phyloP scores from a whole-genome alignment of 2,329 filamentous ascomycete species.

The Phoma sp. region DNA sequence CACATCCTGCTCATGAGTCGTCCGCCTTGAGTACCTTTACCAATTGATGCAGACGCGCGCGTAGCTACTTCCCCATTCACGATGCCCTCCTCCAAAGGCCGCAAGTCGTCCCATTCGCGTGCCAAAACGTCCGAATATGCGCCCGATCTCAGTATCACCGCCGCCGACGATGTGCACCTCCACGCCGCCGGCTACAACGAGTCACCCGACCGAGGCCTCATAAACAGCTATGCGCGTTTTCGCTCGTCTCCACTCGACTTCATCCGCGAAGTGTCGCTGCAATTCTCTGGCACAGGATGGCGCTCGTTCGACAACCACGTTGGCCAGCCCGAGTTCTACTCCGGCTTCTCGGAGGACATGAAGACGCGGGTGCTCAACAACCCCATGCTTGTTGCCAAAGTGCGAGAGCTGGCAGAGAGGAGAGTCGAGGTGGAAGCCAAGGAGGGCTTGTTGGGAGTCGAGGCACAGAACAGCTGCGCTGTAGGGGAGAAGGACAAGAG shows the following conservation, averaged over 20 bases:
- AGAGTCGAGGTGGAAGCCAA: constrained; percentile 78
- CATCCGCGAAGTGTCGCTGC: constrained; percentile 89
- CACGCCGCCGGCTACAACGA: constrained; percentile 54
- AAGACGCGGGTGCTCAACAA: constrained; percentile 78
- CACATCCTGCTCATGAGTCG: constrained; percentile 3
- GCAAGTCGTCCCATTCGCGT: neutral
- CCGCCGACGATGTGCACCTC: constrained; percentile 54
- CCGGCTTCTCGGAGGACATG: constrained; percentile 91
- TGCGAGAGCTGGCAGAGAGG: constrained; percentile 77
- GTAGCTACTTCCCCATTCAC: neutral
- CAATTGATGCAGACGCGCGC: neutral
- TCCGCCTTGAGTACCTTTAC: neutral
- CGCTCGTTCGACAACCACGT: constrained; percentile 90
- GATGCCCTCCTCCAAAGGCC: constrained; percentile 8
- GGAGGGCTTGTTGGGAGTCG: constrained; percentile 65
- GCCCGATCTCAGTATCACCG: constrained; percentile 56
- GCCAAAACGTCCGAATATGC: constrained; percentile 38
- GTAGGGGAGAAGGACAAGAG: constrained; percentile 59
- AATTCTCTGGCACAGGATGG: constrained; percentile 94
- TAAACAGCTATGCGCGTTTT: constrained; percentile 88
- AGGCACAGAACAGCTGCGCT: constrained; percentile 4
- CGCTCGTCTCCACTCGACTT: constrained; percentile 77
- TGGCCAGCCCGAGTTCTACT: constrained; percentile 91
- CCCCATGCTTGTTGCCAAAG: constrained; percentile 75
- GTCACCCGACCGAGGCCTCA: constrained; percentile 69